These are phyloP conservation scores for Vitis cinerea DNA, from an alignment of 164 flowering plant species.

Conservation along the genomic window DNA sequence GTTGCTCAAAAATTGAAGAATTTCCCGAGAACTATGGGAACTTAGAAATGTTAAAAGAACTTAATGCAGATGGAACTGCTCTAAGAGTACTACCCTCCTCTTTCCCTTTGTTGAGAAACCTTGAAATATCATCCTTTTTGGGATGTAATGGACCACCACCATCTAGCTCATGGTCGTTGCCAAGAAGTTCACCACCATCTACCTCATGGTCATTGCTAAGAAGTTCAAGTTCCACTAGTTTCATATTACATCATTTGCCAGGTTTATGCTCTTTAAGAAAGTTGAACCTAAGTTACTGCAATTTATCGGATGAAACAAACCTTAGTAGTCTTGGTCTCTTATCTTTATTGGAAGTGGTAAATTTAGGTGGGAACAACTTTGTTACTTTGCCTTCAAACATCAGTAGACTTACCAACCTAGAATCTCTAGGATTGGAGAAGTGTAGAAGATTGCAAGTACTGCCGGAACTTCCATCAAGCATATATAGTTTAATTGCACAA, in stretches of 20 bases:
- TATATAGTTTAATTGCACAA: too few relatives aligned
- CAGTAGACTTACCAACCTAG: too few relatives aligned
- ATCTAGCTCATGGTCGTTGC: constrained; percentile 4
- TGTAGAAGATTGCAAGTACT: too few relatives aligned
- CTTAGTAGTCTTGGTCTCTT: neutral
- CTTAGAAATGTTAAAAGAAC: too few relatives aligned
- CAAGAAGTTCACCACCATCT: neutral
- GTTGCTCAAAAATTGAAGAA: too few relatives aligned
- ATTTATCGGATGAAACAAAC: neutral
- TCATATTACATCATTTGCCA: neutral
- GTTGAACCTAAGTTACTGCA: neutral
- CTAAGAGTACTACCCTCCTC: neutral
- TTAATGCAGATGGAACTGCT: too few relatives aligned
- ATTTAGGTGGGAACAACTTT: neutral
- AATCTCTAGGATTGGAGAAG: too few relatives aligned
- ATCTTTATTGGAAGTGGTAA: neutral
- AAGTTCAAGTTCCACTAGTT: neutral
- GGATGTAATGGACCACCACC: neutral
- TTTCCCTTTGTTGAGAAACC: too few relatives aligned
- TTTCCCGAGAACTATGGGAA: too few relatives aligned
- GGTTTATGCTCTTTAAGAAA: neutral
- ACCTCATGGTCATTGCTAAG: neutral
- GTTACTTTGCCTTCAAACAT: too few relatives aligned
- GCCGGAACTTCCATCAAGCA: too few relatives aligned
- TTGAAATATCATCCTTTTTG: too few relatives aligned